phyloP scores from a whole-genome alignment of 2,329 filamentous ascomycete species.

The Venturiaceae sp. region DNA sequence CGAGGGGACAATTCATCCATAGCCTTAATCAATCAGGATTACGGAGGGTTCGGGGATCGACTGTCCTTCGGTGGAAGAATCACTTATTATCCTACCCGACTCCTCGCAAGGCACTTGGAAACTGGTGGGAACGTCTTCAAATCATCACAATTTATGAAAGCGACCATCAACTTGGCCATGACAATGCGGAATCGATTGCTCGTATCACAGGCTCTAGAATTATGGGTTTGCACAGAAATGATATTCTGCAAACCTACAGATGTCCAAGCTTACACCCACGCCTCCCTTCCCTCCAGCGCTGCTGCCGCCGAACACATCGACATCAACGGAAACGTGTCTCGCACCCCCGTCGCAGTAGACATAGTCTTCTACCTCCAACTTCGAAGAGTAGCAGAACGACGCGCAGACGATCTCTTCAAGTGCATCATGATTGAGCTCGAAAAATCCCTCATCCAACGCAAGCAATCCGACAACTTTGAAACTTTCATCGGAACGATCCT shows the following conservation, averaged over 20 bases:
- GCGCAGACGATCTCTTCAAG: conserved; percentile 34
- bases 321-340: background rate
- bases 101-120: conserved; percentile 29
- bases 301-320: conserved; percentile 9
- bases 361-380: conserved; percentile 2
- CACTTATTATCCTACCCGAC: background rate
- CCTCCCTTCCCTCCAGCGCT: background rate
- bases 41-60: background rate
- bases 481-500: conserved; percentile 52
- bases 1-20: background rate
- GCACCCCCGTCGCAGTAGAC: background rate
- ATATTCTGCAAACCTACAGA: conserved; percentile 13
- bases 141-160: conserved; percentile 33
- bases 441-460: conserved; percentile 47
- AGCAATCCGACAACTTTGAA: conserved; percentile 46
- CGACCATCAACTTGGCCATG: conserved; percentile 31
- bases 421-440: conserved; percentile 50
- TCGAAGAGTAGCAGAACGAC: background rate
- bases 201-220: conserved; percentile 15
- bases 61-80: background rate
- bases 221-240: conserved; percentile 20
- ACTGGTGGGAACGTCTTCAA: conserved; percentile 34
- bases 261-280: conserved; percentile 11
- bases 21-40: background rate
- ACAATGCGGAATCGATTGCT: background rate